Base-by-base conservation (phyloP, 2,329 filamentous ascomycete species). In the Colletotrichum liriopes region DNA sequence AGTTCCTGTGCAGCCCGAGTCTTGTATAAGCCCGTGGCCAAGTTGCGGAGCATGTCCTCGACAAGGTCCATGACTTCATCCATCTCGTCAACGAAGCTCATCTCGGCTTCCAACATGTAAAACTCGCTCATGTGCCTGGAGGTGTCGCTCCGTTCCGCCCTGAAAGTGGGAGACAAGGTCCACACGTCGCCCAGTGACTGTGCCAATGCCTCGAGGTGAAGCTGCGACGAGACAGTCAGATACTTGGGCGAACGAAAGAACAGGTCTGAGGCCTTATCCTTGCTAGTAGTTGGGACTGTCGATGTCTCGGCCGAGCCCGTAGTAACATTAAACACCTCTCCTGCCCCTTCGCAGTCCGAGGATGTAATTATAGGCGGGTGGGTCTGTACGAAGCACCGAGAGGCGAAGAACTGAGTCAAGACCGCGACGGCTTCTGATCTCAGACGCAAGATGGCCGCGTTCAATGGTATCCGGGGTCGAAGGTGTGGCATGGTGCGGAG, bases 51-150 rank as follows among this genome's bases (percentile, higher is more conserved):
- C 88, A 98, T 91, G 66, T 91, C 86, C 81, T 98, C 94, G 2
- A 94, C 89, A n/a, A 96, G 82, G 68, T 92, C 86, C 89, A 97
- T 96, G 76, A 99, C 86, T 35, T 88, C 85, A 39, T 88, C 84
- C 75, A 98, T 86, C 74, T 91, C 85, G 58, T 93, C 87, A 52
- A 92, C 89, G 80, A 98, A 98, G 77, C 91, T 92, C 80, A 95
- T 86, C 82, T 99, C 96, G 20, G 92, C 95, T 82, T 99, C 96
- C 2, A 99, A 89, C 96, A 99, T 98, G 84, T 98, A 98, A 78
- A 99, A 98, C 79, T 99, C 96, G 84, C 94, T 98, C 73, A 99
- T 86, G 82, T 99, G 96, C 37, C 96, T 91, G 7, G 95, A 92
- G 0, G 96, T 98, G 79, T 98, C 95, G 82, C 95, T 98, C 79